A percentile compares a stretch with the other conserved stretches of the same genome.
phyloP scores from a whole-genome alignment of 169 alveolate species.

The Eimeria zaria region DNA sequence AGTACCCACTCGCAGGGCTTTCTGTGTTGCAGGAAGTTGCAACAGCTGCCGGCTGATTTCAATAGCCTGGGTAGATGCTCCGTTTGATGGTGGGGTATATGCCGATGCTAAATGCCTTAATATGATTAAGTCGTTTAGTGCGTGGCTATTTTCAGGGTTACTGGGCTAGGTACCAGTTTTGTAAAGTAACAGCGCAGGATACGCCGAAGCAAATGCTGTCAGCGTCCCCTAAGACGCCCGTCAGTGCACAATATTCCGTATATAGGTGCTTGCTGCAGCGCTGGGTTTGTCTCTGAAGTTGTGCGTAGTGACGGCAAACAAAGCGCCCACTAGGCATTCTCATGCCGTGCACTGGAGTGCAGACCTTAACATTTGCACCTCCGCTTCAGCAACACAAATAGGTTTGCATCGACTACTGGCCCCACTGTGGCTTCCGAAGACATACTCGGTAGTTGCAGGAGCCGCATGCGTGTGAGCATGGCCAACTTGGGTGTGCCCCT shows the following conservation, averaged over 20 bases:
- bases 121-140: neutral
- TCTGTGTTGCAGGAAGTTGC: neutral
- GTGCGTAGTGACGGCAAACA: neutral
- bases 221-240: no score
- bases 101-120: neutral
- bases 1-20: neutral
- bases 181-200: neutral
- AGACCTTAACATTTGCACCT: neutral
- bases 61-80: neutral
- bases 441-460: neutral
- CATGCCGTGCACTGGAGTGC: neutral
- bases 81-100: neutral
- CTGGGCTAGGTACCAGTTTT: neutral
- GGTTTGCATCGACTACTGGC: neutral
- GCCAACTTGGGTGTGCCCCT: neutral
- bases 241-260: no score
- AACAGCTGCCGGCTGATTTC: neutral
- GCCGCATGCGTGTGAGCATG: neutral
- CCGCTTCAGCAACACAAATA: neutral
- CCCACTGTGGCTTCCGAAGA: neutral
- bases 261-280: no score
- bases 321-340: neutral
- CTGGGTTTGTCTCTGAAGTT: neutral
- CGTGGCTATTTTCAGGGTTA: neutral
- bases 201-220: neutral